Percentiles rank a stretch among this genome's conserved stretches.
These are phyloP conservation scores for Penicillium vulpinum DNA, from an alignment of 2,329 filamentous ascomycete species.

Conservation along the genomic window DNA sequence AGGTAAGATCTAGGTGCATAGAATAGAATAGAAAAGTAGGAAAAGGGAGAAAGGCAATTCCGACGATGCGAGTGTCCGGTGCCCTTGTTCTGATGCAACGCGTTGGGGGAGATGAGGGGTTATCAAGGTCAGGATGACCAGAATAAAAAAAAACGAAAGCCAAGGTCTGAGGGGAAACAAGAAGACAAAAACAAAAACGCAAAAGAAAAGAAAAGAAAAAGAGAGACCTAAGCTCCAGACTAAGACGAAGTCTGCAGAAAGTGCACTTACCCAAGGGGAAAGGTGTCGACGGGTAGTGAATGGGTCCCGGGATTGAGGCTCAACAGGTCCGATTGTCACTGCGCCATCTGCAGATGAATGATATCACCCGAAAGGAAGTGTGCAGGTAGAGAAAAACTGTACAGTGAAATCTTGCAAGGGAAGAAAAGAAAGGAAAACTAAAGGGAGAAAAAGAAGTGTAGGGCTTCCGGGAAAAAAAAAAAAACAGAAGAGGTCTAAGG, in stretches of 20 bases:
- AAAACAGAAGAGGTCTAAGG: not conserved
- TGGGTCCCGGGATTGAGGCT: conserved; percentile 24
- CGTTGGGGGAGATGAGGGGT: conserved; percentile 7
- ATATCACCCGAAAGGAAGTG: conserved; percentile 8
- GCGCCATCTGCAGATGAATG: conserved; percentile 19
- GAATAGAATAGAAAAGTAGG: not conserved
- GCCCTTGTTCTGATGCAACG: not conserved
- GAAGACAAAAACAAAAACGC: not conserved
- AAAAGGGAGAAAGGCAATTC: not conserved
- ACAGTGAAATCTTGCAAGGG: not conserved
- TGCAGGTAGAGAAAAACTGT: not conserved
- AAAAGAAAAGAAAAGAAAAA: not conserved
- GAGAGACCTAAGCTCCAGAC: not conserved
- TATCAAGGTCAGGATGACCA: not conserved
- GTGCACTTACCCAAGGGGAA: conserved; percentile 11
- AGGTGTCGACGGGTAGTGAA: conserved; percentile 10
- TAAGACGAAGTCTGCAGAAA: conserved; percentile 5
- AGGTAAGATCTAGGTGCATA: not conserved
- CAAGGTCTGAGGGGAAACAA: not conserved
- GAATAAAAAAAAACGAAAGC: not conserved
- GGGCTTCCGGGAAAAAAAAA: conserved; percentile 1
- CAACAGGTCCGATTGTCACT: conserved; percentile 15
- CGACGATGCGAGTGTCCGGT: conserved; percentile 1
- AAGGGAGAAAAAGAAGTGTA: not conserved
- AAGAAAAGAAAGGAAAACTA: conserved; percentile 1